A percentile compares a stretch with the other conserved stretches of the same genome.
Conservation (phyloP, 331 rosid species). For the Saraca asoca region DNA sequence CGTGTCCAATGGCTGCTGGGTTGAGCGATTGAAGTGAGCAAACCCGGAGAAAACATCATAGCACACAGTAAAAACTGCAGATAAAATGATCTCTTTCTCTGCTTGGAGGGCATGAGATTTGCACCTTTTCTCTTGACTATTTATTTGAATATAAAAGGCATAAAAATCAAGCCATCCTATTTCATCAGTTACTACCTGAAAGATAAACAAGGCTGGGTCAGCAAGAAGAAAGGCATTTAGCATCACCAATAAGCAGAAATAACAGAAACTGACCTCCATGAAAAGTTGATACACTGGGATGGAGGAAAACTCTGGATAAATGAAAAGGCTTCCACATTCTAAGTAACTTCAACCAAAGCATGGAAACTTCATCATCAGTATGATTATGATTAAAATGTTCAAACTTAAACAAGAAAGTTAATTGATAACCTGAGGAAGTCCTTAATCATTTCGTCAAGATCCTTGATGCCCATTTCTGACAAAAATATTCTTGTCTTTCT, state of each 20-base stretch:
- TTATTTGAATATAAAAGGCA: constrained; percentile 41
- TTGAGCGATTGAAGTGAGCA: constrained; percentile 64
- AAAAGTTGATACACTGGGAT: constrained; percentile 56
- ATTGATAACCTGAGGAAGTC: constrained; percentile 63
- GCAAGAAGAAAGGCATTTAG: constrained; percentile 3
- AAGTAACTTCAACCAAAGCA: constrained; percentile 60
- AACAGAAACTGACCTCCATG: constrained; percentile 62
- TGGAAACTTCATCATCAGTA: constrained; percentile 19
- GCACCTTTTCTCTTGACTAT: constrained; percentile 47
- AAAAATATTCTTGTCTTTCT: constrained; percentile 66
- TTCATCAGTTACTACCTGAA: constrained; percentile 67
- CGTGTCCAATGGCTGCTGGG: constrained; percentile 57
- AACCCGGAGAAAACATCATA: constrained; percentile 71
- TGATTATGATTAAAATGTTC: constrained; percentile 19
- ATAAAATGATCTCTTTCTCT: constrained; percentile 62
- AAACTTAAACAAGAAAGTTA: constrained; percentile 15
- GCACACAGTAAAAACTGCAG: constrained; percentile 57
- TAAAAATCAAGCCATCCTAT: constrained; percentile 77
- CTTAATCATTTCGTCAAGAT: constrained; percentile 62
- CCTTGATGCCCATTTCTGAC: constrained; percentile 59
- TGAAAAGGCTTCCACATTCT: constrained; percentile 71
- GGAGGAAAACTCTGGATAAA: constrained; percentile 58
- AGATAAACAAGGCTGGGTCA: constrained; percentile 5
- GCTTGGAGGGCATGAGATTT: constrained; percentile 57
- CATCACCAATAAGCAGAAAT: constrained; percentile 3